phyloP scores from a whole-genome alignment of 208 protist genomes.

The Leishmania major region DNA sequence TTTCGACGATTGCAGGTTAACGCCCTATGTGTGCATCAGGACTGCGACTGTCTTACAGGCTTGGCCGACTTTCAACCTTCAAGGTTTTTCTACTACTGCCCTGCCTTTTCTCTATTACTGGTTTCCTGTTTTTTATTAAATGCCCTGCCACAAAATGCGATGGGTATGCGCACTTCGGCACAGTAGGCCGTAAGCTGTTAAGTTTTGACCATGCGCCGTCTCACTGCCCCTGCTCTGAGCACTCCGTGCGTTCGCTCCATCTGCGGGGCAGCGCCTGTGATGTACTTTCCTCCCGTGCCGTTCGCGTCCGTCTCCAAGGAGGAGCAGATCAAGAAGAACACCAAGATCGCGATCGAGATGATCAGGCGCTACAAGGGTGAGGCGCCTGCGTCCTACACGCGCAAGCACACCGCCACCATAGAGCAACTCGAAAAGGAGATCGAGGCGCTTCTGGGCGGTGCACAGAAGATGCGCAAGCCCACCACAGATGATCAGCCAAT shows the following conservation, averaged over 20 bases:
- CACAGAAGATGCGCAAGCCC: constrained; percentile 73
- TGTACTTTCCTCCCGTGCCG: constrained; percentile 77
- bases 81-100: neutral
- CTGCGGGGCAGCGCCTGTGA: constrained; percentile 80
- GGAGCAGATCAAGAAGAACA: constrained; percentile 89
- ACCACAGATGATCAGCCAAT: constrained; percentile 87
- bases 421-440: constrained; percentile 91
- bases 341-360: constrained; percentile 90
- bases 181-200: neutral
- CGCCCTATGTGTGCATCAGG: neutral
- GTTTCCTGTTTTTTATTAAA: neutral
- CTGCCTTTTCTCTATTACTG: neutral
- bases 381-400: constrained; percentile 74
- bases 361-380: constrained; percentile 85
- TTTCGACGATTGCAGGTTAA: neutral
- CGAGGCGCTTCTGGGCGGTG: constrained; percentile 83
- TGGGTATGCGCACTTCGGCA: neutral
- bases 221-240: constrained; percentile 42
- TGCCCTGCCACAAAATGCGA: neutral
- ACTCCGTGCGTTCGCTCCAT: constrained; percentile 63
- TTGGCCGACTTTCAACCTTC: neutral
- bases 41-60: neutral
- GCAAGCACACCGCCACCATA: constrained; percentile 80
- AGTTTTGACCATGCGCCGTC: constrained; percentile 59
- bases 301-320: constrained; percentile 56